Evolutionary conservation across 768 basidiomycete genomes (phyloP), one percentile per base, ranked within the genome.

Genomic region (Sporobolomyces pararoseus): DNA sequence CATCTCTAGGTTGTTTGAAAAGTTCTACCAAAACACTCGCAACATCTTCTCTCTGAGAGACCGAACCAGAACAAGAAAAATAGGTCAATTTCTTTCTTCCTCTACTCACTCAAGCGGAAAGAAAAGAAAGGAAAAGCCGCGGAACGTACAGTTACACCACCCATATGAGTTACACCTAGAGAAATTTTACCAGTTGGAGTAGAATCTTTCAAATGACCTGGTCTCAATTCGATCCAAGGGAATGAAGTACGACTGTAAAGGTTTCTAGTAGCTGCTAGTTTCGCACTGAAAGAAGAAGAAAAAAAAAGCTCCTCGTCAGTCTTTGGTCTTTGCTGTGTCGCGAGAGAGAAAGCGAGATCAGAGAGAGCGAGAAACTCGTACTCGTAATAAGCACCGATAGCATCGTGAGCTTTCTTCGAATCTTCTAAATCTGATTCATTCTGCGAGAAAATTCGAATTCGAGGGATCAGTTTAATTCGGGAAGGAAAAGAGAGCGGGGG

Each of bases 201-300:
- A 3, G 81, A 80, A 58, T 86, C 81, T 0, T 78, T 81, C n/a
- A 89, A 77, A 3, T 73, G 74, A n/a, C 85, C 85, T n/a, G 88
- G 87, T 13, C 87, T 84, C 37, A 89, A 78, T 44, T 88, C 86
- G 4, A 85, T 85, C 85, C 84, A 88, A 61, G 85, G 82, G 80
- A 89, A 86, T 0, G 82, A 78, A 25, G 82, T 83, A 29, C 87
- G 84, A 63, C 80, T 65, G 53, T 77, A 78, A 42, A 84, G 78
- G 71, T 82, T 77, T 55, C 80, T 77, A 76, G 83, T 82, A 4
- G 83, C 83, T 35, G 80, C 78, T 64, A 81, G 80, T 70, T 84
- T 84, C 61, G 79, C 81, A n/a, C n/a, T n/a, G n/a, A n/a, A n/a
- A n/a, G n/a, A n/a, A n/a, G n/a, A n/a, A n/a, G n/a, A n/a, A n/a